Evolutionary conservation across 2,329 filamentous ascomycete genomes (phyloP).

Genomic region (Fonsecaea erecta): DNA sequence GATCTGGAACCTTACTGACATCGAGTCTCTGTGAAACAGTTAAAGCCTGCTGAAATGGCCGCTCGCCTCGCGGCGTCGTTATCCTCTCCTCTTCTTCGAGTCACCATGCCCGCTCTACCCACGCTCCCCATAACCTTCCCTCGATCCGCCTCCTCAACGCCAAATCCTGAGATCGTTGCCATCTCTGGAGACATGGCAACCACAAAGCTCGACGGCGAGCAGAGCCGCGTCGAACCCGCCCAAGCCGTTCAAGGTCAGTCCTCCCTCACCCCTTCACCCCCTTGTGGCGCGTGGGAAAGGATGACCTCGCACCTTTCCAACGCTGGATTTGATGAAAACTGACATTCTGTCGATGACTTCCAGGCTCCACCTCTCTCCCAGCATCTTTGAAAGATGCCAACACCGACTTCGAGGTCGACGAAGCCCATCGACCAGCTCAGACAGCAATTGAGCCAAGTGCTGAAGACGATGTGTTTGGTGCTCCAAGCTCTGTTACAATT

Average conservation of each 20-base stretch:
- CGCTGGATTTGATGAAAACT: background rate
- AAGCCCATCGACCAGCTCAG: too few species aligned
- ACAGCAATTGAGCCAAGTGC: background rate
- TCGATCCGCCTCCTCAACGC: background rate
- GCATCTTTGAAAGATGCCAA: background rate
- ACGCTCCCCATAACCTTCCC: background rate
- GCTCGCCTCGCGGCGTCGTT: constrained; percentile 12
- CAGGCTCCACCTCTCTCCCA: background rate
- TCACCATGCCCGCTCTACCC: background rate
- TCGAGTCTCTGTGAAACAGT: constrained; percentile 1
- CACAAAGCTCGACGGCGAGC: background rate
- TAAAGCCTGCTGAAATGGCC: constrained; percentile 12
- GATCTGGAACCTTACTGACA: constrained; percentile 1
- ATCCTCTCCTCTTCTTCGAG: background rate
- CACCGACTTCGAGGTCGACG: too few species aligned
- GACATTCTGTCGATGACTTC: background rate
- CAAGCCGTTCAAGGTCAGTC: constrained; percentile 1
- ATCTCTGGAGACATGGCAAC: background rate
- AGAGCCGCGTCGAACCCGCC: background rate
- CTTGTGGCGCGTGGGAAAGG: background rate
- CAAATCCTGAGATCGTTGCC: constrained; percentile 2
- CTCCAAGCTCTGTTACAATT: background rate
- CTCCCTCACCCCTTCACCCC: background rate
- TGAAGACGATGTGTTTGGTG: constrained; percentile 27
- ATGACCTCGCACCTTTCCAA: background rate